A percentile compares a stretch with the other conserved stretches of the same genome.
Evolutionary conservation across 768 basidiomycete genomes (phyloP).

Genomic region (Boletus barrowsii): DNA sequence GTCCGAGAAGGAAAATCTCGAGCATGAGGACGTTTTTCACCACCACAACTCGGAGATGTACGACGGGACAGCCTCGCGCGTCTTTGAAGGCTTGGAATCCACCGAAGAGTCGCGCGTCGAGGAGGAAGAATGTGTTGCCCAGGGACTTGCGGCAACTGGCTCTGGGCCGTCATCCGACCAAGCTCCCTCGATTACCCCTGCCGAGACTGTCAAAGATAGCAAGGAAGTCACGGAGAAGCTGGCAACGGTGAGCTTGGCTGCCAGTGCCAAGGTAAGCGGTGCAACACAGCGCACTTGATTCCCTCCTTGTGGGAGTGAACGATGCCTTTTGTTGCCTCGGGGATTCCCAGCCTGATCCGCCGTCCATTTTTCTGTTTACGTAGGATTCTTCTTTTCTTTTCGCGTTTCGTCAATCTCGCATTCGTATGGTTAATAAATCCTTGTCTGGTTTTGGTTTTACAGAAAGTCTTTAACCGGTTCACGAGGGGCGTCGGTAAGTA

Average conservation of each 20-base stretch:
- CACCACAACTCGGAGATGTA: conserved; percentile 39
- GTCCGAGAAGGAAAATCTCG: conserved; percentile 53
- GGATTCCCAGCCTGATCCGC: background rate
- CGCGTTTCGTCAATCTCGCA: conserved; percentile 1
- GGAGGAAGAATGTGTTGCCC: background rate
- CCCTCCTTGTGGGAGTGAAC: background rate
- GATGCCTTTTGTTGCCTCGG: background rate
- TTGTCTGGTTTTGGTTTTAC: conserved; percentile 11
- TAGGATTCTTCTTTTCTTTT: background rate
- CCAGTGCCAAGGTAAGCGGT: conserved; percentile 32
- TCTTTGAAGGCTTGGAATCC: background rate
- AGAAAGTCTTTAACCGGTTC: conserved; percentile 30
- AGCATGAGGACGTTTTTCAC: conserved; percentile 46
- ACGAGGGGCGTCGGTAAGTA: conserved; percentile 22
- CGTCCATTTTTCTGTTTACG: background rate
- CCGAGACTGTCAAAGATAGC: conserved; percentile 16
- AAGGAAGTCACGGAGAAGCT: conserved; percentile 28
- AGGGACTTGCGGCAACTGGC: background rate
- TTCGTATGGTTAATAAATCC: conserved; percentile 23
- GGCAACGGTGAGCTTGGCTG: conserved; percentile 26
- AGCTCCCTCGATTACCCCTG: background rate
- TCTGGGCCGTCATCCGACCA: background rate
- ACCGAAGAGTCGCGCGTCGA: background rate
- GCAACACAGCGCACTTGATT: conserved; percentile 14
- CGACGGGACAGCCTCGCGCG: background rate